Conservation (phyloP, 345 rosid species). For the Lepidium africanum region DNA sequence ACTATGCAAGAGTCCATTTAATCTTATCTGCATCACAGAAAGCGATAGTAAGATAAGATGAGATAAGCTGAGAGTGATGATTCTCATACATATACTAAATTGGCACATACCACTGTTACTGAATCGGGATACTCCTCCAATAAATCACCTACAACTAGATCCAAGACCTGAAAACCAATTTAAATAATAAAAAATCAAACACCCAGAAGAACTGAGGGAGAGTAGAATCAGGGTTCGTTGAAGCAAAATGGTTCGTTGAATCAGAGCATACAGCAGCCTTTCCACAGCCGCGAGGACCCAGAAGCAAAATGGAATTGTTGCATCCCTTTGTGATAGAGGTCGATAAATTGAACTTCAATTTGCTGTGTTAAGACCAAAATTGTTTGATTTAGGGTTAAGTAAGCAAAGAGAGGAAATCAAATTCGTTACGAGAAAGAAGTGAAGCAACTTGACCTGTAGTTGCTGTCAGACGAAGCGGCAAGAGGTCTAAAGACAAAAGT, state of each 20-base stretch:
- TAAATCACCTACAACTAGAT: conserved; percentile 68
- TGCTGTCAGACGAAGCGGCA: conserved; percentile 58
- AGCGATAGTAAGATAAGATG: neutral
- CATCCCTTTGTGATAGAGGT: conserved; percentile 71
- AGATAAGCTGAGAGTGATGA: neutral
- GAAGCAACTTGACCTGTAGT: conserved; percentile 52
- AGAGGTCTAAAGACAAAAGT: conserved; percentile 54
- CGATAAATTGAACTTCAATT: conserved; percentile 65
- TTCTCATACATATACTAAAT: neutral
- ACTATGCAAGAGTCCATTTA: conserved; percentile 83
- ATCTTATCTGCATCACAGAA: conserved; percentile 54
- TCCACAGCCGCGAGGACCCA: conserved; percentile 92
- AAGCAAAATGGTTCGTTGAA: too few species aligned
- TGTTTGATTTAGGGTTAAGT: neutral
- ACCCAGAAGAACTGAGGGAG: neutral
- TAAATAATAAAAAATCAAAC: neutral
- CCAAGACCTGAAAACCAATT: conserved; percentile 54
- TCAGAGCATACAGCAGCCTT: conserved; percentile 62
- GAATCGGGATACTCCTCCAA: conserved; percentile 59
- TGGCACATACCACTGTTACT: conserved; percentile 55
- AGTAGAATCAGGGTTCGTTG: neutral
- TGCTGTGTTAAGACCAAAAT: conserved; percentile 30
- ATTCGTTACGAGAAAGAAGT: neutral
- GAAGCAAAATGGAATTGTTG: conserved; percentile 87
- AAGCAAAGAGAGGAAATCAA: neutral